Base-by-base conservation (phyloP, 225 moss, liverwort and hornwort genomes). In the Marchantia polymorpha region DNA sequence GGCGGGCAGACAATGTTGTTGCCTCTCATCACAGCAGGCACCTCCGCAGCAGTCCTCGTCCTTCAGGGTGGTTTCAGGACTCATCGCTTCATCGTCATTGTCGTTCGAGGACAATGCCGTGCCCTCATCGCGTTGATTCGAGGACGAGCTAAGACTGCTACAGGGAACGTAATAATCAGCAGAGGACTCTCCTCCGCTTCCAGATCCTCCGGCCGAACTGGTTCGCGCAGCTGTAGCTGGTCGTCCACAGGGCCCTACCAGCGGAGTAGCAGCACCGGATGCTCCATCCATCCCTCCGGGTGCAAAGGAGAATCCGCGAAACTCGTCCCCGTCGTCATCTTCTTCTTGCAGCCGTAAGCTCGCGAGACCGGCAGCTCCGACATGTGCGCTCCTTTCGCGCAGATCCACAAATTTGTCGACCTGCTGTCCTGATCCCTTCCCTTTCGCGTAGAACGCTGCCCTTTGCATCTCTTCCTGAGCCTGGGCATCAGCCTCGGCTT, bases 141-240 rank as follows among this genome's bases (percentile, higher is more conserved):
- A 56, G 0, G 80, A 77, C 19, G 83, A 81, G 71, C 77, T 80
- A 11, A 86, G 73, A 73, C 80, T 83, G 20, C 68, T 79, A 27
- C 78, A 79, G 3, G 78, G 78, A 68, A 78, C 50, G 66, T 68
- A 79, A 55, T 69, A 69, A 30, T 79, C 78, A 13, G 59, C 52
- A 7, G 68, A 68, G 8, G 78, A 79, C 53, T 69, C 78, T 15
- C 54, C 39, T 69, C 54, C 68, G 53, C 78, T 69, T 12, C 17
- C 78, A 47, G 59, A 68, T 54, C 68, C 78, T 69, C 68, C 78
- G 12, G 39, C 52, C n/a, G 69, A 68, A 58, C 69, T 70, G 31
- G 52, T 74, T 70, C 63, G 54, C 6, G 64, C 23, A 26, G 55
- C 39, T 55, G 73, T 29, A 15, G 27, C 73, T 47, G 47, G 39